phyloP scores from a whole-genome alignment of 352 stramenopile species.

The Albugo laibachii region DNA sequence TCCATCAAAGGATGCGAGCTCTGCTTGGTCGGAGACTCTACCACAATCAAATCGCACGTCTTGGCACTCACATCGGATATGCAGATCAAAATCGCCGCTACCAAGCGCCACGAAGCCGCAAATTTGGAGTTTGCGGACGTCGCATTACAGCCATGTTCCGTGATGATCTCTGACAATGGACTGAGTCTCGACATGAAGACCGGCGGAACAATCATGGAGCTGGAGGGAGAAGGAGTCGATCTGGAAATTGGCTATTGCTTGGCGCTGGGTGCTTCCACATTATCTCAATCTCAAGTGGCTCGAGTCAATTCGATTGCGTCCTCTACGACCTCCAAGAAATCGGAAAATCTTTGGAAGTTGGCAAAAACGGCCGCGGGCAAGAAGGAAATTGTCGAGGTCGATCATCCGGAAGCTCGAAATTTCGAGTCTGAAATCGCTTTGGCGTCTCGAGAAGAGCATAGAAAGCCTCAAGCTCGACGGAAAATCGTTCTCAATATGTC shows the following conservation, averaged over 20 bases:
- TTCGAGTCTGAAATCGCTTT: conserved; percentile 17
- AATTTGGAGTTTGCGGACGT: conserved; percentile 63
- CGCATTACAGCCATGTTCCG: conserved; percentile 47
- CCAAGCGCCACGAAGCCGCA: conserved; percentile 34
- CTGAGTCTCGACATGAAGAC: conserved; percentile 61
- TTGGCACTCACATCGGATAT: conserved; percentile 66
- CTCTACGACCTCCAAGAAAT: conserved; percentile 4
- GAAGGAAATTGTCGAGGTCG: conserved; percentile 38
- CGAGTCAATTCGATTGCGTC: conserved; percentile 9
- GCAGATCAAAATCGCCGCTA: conserved; percentile 37
- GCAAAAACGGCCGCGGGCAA: conserved; percentile 27
- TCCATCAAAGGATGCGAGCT: conserved; percentile 37
- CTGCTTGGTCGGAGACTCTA: conserved; percentile 60
- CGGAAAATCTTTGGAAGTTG: conserved; percentile 22
- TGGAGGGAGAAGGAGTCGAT: conserved; percentile 75
- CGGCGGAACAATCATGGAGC: conserved; percentile 55
- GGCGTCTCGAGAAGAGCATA: conserved; percentile 13
- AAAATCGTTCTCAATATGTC: conserved; percentile 65
- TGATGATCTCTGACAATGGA: conserved; percentile 33
- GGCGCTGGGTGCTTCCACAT: conserved; percentile 19
- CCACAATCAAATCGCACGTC: conserved; percentile 45
- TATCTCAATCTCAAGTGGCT: conserved; percentile 1
- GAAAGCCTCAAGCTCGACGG: conserved; percentile 31
- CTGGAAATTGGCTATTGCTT: conserved; percentile 55
- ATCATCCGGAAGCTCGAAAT: conserved; percentile 14